Evolutionary conservation across 305 asterid genomes (phyloP).

Genomic region (Solanum chacoense): DNA sequence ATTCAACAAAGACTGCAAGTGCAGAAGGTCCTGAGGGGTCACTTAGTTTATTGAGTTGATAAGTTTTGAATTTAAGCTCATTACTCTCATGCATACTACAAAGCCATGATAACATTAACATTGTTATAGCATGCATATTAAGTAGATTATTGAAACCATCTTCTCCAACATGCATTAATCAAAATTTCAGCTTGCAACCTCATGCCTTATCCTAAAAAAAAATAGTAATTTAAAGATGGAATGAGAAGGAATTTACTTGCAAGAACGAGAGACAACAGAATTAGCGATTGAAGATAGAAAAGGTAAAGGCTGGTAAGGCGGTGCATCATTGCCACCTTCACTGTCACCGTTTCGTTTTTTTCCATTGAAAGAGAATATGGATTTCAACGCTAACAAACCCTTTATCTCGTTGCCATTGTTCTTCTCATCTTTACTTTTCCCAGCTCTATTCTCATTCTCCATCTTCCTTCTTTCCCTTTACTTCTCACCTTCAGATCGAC

Average conservation of each 20-base stretch:
- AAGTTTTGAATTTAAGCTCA: no score
- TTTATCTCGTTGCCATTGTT: background rate
- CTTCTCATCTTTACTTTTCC: background rate
- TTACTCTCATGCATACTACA: no score
- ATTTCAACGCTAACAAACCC: slow-evolving; percentile 16
- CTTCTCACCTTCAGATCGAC: background rate
- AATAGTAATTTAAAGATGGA: background rate
- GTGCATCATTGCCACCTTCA: slow-evolving; percentile 15
- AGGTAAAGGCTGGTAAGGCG: slow-evolving; percentile 33
- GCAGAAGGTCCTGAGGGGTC: no score
- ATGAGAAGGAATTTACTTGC: slow-evolving; percentile 27
- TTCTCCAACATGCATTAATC: background rate
- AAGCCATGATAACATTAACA: no score
- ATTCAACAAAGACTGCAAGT: background rate
- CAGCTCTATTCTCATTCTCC: background rate
- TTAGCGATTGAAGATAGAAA: slow-evolving; percentile 57
- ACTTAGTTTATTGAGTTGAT: no score
- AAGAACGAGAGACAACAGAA: slow-evolving; percentile 62
- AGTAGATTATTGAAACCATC: background rate
- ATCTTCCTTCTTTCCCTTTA: background rate
- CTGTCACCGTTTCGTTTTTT: slow-evolving; percentile 12
- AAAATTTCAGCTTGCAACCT: no score
- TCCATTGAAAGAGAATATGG: slow-evolving; percentile 34
- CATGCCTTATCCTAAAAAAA: no score
- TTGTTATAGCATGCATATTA: no score